Evolutionary conservation across 2,329 filamentous ascomycete species (phyloP), one percentile per base, ranked within the genome.

Genomic region (Neopestalotiopsis rosae): DNA sequence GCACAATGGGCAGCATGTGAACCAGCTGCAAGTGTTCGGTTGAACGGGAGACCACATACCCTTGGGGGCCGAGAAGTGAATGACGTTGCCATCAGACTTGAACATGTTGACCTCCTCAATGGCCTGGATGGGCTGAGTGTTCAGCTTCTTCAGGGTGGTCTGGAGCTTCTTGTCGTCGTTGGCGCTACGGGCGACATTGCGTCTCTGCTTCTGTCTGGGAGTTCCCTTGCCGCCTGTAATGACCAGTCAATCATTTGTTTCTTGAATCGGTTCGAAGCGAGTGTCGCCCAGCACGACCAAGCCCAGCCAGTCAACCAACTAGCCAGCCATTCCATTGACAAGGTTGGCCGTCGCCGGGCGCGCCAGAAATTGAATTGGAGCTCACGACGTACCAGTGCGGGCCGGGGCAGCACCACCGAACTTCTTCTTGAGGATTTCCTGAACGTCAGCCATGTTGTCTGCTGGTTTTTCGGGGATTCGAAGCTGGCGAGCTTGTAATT

Each of bases 21-120:
- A 12, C 57, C 3, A 30, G 34, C 34, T 38, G 34, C 57, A 28
- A 49, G 10, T 12, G 30, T 99, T 90, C 98, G 96, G 81, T 99
- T 98, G 84, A 99, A 28, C 24, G 32, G 32, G 24, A 34, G 30
- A 52, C 24, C 14, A 87, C 90, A 81, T 86, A 98, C 96, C 96
- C 89, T 98, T 98, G 78, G 96, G 96, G 80, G 94, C 94, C 79
- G 94, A 92, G 83, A 99, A 99, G 90, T 99, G 96, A 81, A 99
- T 98, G 84, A 99, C 96, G 85, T 99, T 99, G 84, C 96, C 96
- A 83, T 99, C 96, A 82, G 93, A 92, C 93, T 99, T 99, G 92
- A 99, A 99, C 96, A 99, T 99, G 92, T 99, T 99, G 84, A 99
- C 96, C 89, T 99, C 96, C 91, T 99, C 96, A 79, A 99, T 99